Conservation (phyloP, 805 yeast genomes). For the Ogataea dorogensis region DNA sequence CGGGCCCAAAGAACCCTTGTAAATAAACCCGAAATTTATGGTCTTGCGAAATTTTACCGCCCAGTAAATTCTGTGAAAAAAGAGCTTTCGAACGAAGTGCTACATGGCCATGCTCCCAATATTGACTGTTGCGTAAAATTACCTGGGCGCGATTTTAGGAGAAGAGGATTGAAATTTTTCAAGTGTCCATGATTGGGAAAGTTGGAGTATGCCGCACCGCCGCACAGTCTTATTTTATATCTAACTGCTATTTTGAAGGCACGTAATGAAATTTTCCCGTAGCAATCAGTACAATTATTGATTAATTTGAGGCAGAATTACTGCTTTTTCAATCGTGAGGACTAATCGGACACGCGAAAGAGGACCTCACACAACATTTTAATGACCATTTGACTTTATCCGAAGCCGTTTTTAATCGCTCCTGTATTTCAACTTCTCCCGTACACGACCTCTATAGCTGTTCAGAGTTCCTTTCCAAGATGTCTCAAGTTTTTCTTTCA, state of each 20-base stretch:
- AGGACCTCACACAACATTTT: too few species aligned
- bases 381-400: background rate
- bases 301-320: too few species aligned
- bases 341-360: too few species aligned
- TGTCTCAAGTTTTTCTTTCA: conserved; percentile 16
- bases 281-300: too few species aligned
- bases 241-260: conserved; percentile 2
- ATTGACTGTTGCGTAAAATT: background rate
- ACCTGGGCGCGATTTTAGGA: conserved; percentile 2
- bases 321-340: too few species aligned
- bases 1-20: conserved; percentile 1
- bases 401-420: background rate
- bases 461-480: conserved; percentile 8
- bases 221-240: conserved; percentile 1
- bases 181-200: conserved; percentile 1
- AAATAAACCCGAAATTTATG: background rate
- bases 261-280: background rate
- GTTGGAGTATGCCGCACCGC: conserved; percentile 2
- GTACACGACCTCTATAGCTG: conserved; percentile 10
- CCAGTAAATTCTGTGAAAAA: conserved; percentile 1
- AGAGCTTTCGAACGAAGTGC: conserved; percentile 4
- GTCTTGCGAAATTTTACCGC: background rate
- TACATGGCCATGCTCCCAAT: conserved; percentile 2
- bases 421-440: background rate
- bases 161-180: conserved; percentile 4